Evolutionary conservation across 768 basidiomycete genomes (phyloP).

Genomic region (Pholiota microspora): DNA sequence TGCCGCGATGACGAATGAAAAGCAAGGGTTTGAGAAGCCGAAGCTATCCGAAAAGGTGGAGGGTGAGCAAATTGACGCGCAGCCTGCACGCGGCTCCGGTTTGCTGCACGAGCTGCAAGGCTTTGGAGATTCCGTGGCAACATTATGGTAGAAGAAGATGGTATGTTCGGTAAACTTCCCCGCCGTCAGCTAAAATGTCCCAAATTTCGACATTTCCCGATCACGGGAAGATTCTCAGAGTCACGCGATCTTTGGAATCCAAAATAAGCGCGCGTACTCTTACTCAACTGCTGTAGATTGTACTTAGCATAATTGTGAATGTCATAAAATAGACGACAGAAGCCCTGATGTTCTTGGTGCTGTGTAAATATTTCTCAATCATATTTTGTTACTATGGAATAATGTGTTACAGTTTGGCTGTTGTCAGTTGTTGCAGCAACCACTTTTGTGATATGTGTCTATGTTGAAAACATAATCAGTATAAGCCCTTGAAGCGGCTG

Average conservation of each 20-base stretch:
- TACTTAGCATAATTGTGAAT: not conserved
- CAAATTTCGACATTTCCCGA: constrained; percentile 24
- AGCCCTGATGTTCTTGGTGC: not conserved
- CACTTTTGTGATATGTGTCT: too few relatives aligned
- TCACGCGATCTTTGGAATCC: not conserved
- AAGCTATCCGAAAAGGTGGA: constrained; percentile 40
- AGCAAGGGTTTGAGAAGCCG: constrained; percentile 27
- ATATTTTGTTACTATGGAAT: not conserved
- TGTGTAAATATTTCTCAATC: too few relatives aligned
- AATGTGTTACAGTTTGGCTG: not conserved
- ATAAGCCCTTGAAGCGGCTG: too few relatives aligned
- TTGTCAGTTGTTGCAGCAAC: not conserved
- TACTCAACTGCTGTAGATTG: too few relatives aligned
- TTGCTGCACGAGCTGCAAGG: constrained; percentile 32
- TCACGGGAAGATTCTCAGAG: not conserved
- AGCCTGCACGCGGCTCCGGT: constrained; percentile 24
- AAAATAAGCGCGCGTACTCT: too few relatives aligned
- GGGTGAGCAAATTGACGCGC: constrained; percentile 24
- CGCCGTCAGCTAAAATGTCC: constrained; percentile 12
- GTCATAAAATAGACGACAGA: not conserved
- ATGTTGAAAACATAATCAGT: too few relatives aligned
- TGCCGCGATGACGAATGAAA: constrained; percentile 70
- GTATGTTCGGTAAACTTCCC: constrained; percentile 7
- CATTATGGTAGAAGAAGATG: constrained; percentile 26
- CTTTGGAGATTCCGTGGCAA: constrained; percentile 44